These are phyloP conservation scores for Quercus phellos DNA, from an alignment of 331 rosid species.

Conservation along the genomic window DNA sequence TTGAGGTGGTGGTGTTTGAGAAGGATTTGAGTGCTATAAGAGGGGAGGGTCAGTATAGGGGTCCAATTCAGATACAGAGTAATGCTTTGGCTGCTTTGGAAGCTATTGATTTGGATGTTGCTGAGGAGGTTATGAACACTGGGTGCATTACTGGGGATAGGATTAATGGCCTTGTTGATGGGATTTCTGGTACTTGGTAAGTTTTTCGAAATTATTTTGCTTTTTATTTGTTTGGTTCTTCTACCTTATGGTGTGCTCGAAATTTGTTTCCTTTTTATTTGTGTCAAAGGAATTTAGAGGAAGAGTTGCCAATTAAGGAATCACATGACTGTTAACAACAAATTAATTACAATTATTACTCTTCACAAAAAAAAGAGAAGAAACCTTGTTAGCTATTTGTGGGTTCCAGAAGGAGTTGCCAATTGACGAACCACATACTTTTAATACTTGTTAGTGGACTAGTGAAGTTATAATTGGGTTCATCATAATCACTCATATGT, in stretches of 20 bases:
- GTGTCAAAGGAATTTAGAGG: background rate
- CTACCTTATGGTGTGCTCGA: background rate
- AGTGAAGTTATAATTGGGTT: too few relatives aligned
- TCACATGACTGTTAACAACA: background rate
- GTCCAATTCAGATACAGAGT: slow-evolving; percentile 98
- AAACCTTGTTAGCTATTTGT: too few relatives aligned
- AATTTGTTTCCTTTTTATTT: background rate
- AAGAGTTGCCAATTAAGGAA: background rate
- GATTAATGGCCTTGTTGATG: slow-evolving; percentile 95
- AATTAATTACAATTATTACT: background rate
- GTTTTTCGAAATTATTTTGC: slow-evolving; percentile 1
- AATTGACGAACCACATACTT: too few relatives aligned
- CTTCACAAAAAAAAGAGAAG: too few relatives aligned
- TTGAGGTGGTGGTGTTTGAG: slow-evolving; percentile 92
- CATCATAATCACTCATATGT: too few relatives aligned
- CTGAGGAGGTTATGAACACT: slow-evolving; percentile 79
- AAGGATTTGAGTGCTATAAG: slow-evolving; percentile 88
- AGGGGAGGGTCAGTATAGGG: slow-evolving; percentile 98
- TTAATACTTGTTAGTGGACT: too few relatives aligned
- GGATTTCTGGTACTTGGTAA: slow-evolving; percentile 89
- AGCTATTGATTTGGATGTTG: slow-evolving; percentile 84
- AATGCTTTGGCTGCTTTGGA: slow-evolving; percentile 98
- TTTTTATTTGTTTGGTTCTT: background rate
- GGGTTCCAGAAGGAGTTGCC: too few relatives aligned
- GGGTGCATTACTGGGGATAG: slow-evolving; percentile 96